Percentiles rank a stretch among this genome's conserved stretches.
Evolutionary conservation across 2,329 filamentous ascomycete genomes (phyloP).

Genomic region (Phyllosticta ampelicida): DNA sequence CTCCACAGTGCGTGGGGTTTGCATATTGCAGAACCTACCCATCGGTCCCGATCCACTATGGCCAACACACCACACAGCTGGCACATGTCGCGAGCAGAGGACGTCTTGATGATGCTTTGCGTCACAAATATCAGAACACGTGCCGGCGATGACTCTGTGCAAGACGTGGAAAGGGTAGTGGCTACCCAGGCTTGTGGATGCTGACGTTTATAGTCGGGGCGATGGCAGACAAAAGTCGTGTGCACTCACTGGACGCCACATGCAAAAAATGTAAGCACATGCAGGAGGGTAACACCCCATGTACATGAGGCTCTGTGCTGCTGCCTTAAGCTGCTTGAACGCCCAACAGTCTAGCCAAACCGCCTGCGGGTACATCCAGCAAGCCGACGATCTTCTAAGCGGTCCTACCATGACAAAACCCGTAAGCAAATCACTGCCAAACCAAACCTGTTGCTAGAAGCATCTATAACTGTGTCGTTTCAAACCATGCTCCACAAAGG

Average conservation of each 20-base stretch:
- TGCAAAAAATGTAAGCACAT: not conserved
- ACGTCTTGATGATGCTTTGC: not conserved
- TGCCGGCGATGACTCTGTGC: not conserved
- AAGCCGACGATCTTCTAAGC: not conserved
- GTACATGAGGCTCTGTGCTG: not conserved
- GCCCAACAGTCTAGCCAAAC: not conserved
- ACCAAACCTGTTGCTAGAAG: not conserved
- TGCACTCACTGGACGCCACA: not conserved
- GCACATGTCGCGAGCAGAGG: not conserved
- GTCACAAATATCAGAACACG: not conserved
- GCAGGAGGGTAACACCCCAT: not conserved
- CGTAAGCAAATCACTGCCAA: not conserved
- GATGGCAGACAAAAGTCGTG: not conserved
- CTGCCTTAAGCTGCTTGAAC: not conserved
- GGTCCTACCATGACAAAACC: not conserved
- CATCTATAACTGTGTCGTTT: not conserved
- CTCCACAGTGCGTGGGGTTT: not conserved
- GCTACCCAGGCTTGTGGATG: not conserved
- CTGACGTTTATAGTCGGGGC: not conserved
- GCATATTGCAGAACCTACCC: constrained; percentile 1
- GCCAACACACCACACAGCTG: constrained; percentile 4
- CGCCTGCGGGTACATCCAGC: not conserved
- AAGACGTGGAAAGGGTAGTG: not conserved
- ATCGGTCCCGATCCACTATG: constrained; percentile 6
- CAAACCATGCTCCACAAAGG: constrained; percentile 27